Evolutionary conservation across 2,329 filamentous ascomycete genomes (phyloP).

Genomic region (Apiospora marii): DNA sequence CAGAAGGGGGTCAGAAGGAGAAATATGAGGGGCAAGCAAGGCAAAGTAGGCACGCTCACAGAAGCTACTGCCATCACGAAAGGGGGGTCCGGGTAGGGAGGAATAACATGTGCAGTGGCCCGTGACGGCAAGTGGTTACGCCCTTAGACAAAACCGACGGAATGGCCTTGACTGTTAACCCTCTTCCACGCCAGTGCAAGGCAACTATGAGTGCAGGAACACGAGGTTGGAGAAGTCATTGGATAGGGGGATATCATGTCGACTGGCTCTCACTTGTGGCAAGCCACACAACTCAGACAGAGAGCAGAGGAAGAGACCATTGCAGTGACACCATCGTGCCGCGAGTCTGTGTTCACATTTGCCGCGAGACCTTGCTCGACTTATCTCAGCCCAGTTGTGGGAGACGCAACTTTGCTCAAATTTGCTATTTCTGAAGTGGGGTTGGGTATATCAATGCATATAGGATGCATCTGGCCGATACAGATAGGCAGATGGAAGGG

Average conservation of each 20-base stretch:
- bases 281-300: not conserved
- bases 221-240: not conserved
- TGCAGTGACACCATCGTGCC: not conserved
- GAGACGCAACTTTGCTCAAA: not conserved
- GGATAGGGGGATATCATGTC: too few relatives aligned
- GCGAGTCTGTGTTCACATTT: not conserved
- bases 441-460: not conserved
- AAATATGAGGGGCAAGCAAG: not conserved
- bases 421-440: not conserved
- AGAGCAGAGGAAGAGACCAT: not conserved
- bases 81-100: not conserved
- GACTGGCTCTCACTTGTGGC: not conserved
- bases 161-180: not conserved
- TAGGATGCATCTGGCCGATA: not conserved
- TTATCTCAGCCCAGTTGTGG: not conserved
- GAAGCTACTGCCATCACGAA: not conserved
- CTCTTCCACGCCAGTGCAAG: not conserved
- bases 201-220: not conserved
- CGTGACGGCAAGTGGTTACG: not conserved
- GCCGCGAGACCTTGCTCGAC: slow-evolving; percentile 8
- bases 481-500: not conserved
- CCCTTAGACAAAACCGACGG: not conserved
- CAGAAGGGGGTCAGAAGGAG: not conserved
- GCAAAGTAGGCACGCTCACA: not conserved
- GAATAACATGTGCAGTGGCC: not conserved